Conservation (phyloP, 2,329 filamentous ascomycete genomes). For the Cylindrodendrum hubeiense region DNA sequence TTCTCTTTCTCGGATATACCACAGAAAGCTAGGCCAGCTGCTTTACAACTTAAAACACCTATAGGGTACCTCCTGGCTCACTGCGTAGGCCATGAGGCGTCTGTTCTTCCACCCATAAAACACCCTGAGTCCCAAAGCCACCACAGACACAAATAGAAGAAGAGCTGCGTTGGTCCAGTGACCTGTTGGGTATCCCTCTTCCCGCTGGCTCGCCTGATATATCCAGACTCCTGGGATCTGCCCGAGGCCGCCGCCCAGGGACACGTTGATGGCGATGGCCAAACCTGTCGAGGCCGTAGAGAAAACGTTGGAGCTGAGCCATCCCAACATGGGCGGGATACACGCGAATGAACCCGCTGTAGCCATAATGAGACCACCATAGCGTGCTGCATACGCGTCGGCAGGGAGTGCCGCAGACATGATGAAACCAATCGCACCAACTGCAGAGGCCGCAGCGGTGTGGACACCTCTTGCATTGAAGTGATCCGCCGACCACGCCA, state of each 20-base stretch:
- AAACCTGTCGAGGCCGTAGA: conserved; percentile 75
- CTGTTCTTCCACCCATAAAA: conserved; percentile 67
- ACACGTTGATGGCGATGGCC: conserved; percentile 78
- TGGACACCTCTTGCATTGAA: conserved; percentile 66
- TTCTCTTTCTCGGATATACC: conserved; percentile 12
- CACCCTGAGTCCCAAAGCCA: conserved; percentile 64
- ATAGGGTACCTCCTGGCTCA: conserved; percentile 48
- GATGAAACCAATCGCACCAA: conserved; percentile 66
- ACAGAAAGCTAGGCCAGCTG: background rate
- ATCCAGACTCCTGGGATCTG: conserved; percentile 83
- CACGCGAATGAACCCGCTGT: conserved; percentile 75
- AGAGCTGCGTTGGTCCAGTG: conserved; percentile 76
- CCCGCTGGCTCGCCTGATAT: conserved; percentile 73
- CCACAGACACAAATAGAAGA: conserved; percentile 68
- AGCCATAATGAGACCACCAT: conserved; percentile 77
- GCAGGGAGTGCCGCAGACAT: conserved; percentile 73
- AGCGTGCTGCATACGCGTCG: conserved; percentile 70
- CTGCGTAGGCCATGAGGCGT: conserved; percentile 47
- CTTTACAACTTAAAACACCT: conserved; percentile 56
- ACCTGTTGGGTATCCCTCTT: conserved; percentile 74
- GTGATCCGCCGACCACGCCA: conserved; percentile 72
- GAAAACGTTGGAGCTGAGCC: conserved; percentile 76
- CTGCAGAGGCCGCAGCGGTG: conserved; percentile 55
- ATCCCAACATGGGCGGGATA: conserved; percentile 78
- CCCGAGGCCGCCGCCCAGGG: conserved; percentile 73